Conservation (phyloP, 2,329 filamentous ascomycete genomes). For the Trichoderma atrobrunneum region DNA sequence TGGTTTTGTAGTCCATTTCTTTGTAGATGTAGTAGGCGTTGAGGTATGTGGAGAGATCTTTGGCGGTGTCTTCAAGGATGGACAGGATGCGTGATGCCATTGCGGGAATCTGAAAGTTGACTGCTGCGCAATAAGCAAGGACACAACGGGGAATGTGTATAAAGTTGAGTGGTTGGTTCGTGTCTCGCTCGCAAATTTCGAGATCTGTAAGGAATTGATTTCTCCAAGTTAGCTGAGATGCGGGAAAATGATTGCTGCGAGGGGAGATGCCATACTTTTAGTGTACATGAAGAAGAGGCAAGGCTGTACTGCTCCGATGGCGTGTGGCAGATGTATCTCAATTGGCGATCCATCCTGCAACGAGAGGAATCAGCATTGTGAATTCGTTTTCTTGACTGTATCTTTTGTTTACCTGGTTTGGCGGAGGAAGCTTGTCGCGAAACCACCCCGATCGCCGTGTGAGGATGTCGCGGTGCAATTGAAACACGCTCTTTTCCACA, state of each 20-base stretch:
- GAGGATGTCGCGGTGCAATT: conserved; percentile 37
- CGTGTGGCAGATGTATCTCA: conserved; percentile 27
- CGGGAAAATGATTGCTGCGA: neutral
- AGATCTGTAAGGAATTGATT: conserved; percentile 22
- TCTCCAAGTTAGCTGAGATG: neutral
- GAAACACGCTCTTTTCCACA: conserved; percentile 25
- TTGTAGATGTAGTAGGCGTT: conserved; percentile 19
- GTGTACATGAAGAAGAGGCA: conserved; percentile 38
- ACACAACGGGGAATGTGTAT: conserved; percentile 33
- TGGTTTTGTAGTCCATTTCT: conserved; percentile 23
- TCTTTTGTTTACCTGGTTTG: conserved; percentile 25
- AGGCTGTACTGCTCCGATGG: conserved; percentile 29
- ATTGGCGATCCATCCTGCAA: conserved; percentile 31
- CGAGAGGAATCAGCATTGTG: neutral
- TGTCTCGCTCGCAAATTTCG: conserved; percentile 31
- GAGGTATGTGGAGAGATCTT: conserved; percentile 26
- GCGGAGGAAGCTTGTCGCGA: conserved; percentile 32
- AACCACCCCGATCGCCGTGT: conserved; percentile 35
- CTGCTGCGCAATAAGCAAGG: conserved; percentile 34
- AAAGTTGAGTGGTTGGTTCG: conserved; percentile 26
- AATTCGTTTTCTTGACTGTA: neutral
- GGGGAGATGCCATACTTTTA: conserved; percentile 29
- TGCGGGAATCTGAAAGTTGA: conserved; percentile 29
- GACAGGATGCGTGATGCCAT: conserved; percentile 30
- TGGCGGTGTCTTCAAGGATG: conserved; percentile 28